Base-by-base conservation (phyloP, 768 basidiomycete species). In the Auricularia cornea region DNA sequence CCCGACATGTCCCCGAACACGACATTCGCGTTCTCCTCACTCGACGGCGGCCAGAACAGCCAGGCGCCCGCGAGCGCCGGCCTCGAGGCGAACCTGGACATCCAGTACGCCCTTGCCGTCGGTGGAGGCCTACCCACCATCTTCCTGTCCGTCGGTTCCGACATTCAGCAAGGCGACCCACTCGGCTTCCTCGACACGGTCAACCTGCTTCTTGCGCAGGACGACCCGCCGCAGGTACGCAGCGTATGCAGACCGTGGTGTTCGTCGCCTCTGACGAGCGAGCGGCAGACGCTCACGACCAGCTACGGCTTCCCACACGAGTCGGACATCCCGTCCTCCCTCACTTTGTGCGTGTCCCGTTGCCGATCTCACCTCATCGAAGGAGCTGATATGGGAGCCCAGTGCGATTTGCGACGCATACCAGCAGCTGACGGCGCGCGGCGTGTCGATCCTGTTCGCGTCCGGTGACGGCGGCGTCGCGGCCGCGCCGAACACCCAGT, bases 401-500 rank as follows among this genome's bases (percentile, higher is more conserved):
- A 75, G 73, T 60, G 63, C 65, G 26, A 62, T 78, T 30, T 78
- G 75, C 68, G 74, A 75, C 61, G 71, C 70, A 23, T 75, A 75
- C 65, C 65, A 66, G 59, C 72, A 73, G 66, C 72, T 78, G 28
- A 73, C 74, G 41, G 73, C 75, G 12, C 73, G 72, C 41, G 76
- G 77, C 18, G 67, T 69, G 12, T 38, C 35, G 35, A 38, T 38
- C 35, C 35, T 38, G 10, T 38, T 38, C 35, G 35, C 35, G 10
- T 38, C 73, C 72, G 77, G 77, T 35, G 76, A 77, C 62, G 74
- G 73, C 26, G 76, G 76, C 63, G 75, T 75, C 40, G 71, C 70
- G 12, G 75, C 74, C 23, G 68, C 68, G 10, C 71, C 72, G 60
- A 14, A 38, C 35, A 38, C 35, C 35, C 10, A 38, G 35, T 38